Percentiles rank a stretch among this genome's conserved stretches.
Conservation (phyloP, 306 rosid genomes). For the Sechiopsis laciniata region DNA sequence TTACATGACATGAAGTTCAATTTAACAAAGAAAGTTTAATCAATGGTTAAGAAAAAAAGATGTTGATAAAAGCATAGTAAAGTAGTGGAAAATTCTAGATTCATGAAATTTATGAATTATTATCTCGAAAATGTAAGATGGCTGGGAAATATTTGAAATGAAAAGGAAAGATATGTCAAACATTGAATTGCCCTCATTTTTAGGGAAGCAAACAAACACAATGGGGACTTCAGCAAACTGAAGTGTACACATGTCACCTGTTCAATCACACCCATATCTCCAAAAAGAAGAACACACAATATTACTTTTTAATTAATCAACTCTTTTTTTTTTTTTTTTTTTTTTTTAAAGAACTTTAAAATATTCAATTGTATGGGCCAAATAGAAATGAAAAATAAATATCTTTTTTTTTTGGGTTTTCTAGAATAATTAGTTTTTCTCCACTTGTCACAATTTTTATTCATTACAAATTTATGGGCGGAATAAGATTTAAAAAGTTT, state of each 20-base stretch:
- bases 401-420: background rate
- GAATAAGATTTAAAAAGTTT: no score
- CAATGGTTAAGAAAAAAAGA: background rate
- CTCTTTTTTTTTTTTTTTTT: no score
- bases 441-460: no score
- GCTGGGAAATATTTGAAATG: background rate
- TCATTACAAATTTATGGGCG: no score
- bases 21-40: background rate
- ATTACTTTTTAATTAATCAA: background rate
- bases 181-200: slow-evolving; percentile 15
- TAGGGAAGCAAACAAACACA: slow-evolving; percentile 14
- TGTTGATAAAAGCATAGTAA: background rate
- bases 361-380: background rate
- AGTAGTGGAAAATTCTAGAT: background rate
- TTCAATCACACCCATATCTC: slow-evolving; percentile 13
- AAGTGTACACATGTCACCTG: slow-evolving; percentile 15
- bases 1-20: background rate
- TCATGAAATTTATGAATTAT: background rate
- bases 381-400: background rate
- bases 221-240: slow-evolving; percentile 17
- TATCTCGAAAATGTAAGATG: background rate
- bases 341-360: background rate
- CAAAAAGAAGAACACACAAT: background rate
- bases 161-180: background rate
- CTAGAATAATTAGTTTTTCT: no score